Evolutionary conservation across 164 flowering plant genomes (phyloP), one percentile per base, ranked within the genome.

Genomic region (Brasenia schreberi): DNA sequence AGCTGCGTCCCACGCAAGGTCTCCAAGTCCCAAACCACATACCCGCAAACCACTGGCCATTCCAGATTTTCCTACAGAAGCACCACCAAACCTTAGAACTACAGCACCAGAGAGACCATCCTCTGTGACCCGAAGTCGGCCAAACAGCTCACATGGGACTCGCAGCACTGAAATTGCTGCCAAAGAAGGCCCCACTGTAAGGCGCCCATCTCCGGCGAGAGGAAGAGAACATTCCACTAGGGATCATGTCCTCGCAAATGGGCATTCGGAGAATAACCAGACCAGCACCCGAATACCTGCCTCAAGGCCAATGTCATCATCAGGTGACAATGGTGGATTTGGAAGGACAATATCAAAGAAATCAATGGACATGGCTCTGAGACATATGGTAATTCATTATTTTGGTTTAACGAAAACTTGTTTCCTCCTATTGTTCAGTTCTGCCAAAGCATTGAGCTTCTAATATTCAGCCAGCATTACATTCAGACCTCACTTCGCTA

Each of bases 281-380:
- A 49, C 56, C 10, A 14, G 56, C 56, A 49, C 16, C 12, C 56
- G 56, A 14, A 14, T 49, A 49, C 80, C 87, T 67, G 69, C 76
- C 23, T 49, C 56, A 49, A 90, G 76, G 72, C 63, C 87, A 61
- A 52, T 81, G 59, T 64, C 84, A 43, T 64, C 81, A 19, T 18
- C 81, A 1, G 63, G 12, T 18, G 97, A 91, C 18, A 78, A 81
- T 75, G 77, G 80, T 49, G 97, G 97, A 49, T 87, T 87, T 77
- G 96, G 97, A 72, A 86, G 99, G 81, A 81, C 81, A 3, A 89
- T 89, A 73, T 94, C 99, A 64, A 89, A 89, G 80, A 94, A 87
- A 68, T 89, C 99, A 19, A 81, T 91, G 52, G 99, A 91, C 71
- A 89, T 94, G 97, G 95, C 96, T 64, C 84, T 89, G 70, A 81